Percentiles rank a stretch among this genome's conserved stretches.
Evolutionary conservation across 1,284 basidiomycete species (phyloP).

Genomic region (Xerocomus amazonicus): DNA sequence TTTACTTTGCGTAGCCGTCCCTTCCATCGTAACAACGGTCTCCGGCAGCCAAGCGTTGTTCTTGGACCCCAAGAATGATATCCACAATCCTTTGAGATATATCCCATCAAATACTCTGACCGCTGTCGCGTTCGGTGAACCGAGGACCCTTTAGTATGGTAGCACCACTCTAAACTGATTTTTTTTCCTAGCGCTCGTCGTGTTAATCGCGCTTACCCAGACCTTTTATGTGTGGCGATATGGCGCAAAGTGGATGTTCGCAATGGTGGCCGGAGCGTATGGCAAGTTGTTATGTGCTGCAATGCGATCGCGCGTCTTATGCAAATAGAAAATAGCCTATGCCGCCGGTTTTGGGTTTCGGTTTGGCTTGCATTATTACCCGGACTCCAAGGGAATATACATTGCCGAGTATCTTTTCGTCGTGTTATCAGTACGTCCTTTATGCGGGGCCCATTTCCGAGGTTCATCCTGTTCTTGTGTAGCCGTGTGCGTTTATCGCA

Average conservation of each 20-base stretch:
- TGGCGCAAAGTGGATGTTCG: constrained; percentile 59
- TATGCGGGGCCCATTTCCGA: not conserved
- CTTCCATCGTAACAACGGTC: not conserved
- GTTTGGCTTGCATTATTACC: constrained; percentile 16
- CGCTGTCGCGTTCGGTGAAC: constrained; percentile 49
- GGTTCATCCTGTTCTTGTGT: not conserved
- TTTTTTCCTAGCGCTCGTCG: constrained; percentile 30
- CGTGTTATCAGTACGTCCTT: constrained; percentile 51
- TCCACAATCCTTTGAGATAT: constrained; percentile 56
- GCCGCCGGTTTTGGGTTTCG: constrained; percentile 46
- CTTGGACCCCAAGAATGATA: constrained; percentile 51
- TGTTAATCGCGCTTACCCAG: constrained; percentile 51
- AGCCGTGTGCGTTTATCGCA: constrained; percentile 72
- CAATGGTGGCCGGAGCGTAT: constrained; percentile 63
- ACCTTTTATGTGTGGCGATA: constrained; percentile 45
- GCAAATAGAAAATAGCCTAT: constrained; percentile 40
- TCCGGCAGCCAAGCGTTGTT: constrained; percentile 31
- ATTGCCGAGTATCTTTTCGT: constrained; percentile 62
- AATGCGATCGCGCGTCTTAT: not conserved
- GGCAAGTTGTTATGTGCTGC: constrained; percentile 42
- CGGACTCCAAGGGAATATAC: constrained; percentile 47
- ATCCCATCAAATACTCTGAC: constrained; percentile 59
- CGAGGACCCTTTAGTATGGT: not conserved
- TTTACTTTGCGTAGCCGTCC: not conserved
- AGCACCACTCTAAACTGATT: not conserved